phyloP scores from a whole-genome alignment of 441 rosid species.

The Adansonia rubrostipa region DNA sequence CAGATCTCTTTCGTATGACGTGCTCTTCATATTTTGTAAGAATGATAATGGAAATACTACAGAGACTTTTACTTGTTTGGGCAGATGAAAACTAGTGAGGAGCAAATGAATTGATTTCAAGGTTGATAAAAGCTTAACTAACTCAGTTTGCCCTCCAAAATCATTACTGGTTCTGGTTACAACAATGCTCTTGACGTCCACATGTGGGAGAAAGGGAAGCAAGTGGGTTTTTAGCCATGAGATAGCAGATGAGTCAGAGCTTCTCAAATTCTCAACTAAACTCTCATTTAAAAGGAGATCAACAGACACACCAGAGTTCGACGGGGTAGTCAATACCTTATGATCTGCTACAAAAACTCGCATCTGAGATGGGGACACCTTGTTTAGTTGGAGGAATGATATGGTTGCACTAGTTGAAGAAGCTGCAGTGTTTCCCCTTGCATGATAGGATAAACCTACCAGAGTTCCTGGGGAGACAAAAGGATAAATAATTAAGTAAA shows the following conservation, averaged over 20 bases:
- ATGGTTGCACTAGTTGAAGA: constrained; percentile 8
- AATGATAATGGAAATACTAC: constrained; percentile 44
- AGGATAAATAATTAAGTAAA: background rate
- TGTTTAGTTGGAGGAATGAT: constrained; percentile 38
- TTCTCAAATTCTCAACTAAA: constrained; percentile 30
- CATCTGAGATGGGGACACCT: constrained; percentile 37
- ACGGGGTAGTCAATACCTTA: constrained; percentile 28
- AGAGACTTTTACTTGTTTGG: constrained; percentile 40
- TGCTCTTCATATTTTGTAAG: constrained; percentile 43
- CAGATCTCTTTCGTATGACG: constrained; percentile 29
- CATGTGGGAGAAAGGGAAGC: constrained; percentile 29
- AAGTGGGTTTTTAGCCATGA: constrained; percentile 47
- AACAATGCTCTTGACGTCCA: constrained; percentile 40
- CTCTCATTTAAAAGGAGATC: constrained; percentile 45
- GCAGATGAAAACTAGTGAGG: constrained; percentile 26
- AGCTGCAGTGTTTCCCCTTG: constrained; percentile 33
- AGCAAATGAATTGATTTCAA: constrained; percentile 43
- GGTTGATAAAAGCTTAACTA: constrained; percentile 38
- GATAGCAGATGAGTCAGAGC: constrained; percentile 37
- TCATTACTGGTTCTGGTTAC: constrained; percentile 27
- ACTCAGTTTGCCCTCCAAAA: constrained; percentile 24
- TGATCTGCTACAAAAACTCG: constrained; percentile 32
- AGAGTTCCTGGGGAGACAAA: constrained; percentile 42
- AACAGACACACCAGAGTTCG: constrained; percentile 32
- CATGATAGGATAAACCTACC: constrained; percentile 42